Percentiles rank a stretch among this genome's conserved stretches.
phyloP scores from a whole-genome alignment of 352 stramenopile genomes.

The Globisporangium viniferum region DNA sequence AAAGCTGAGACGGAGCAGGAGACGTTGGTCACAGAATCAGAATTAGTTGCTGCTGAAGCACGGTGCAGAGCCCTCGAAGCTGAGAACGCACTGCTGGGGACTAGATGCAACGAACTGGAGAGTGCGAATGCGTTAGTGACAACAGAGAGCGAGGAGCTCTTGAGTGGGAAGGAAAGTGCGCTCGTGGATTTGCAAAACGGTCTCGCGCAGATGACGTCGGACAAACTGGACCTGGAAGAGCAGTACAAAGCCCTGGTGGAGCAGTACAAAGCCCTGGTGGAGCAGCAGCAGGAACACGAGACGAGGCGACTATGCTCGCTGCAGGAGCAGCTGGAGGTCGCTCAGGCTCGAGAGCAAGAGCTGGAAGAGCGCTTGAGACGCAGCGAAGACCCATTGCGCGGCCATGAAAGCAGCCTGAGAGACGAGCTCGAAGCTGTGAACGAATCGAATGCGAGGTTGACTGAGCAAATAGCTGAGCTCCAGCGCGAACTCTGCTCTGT shows the following conservation, averaged over 20 bases:
- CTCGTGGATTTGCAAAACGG: background rate
- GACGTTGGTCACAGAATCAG: background rate
- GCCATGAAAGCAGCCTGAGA: background rate
- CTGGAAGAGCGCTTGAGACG: background rate
- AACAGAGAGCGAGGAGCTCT: background rate
- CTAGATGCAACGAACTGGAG: conserved; percentile 1
- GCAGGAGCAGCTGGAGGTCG: background rate
- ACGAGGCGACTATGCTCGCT: background rate
- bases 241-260: background rate
- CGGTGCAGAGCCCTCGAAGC: background rate
- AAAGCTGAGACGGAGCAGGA: background rate
- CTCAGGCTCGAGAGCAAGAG: background rate
- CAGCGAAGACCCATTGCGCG: background rate
- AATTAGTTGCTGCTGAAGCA: background rate
- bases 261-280: too few species aligned
- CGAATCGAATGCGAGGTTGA: background rate
- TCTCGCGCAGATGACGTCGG: background rate
- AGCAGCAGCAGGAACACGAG: background rate
- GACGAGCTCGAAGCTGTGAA: background rate
- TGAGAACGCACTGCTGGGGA: background rate
- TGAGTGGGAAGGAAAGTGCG: background rate
- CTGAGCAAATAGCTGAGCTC: background rate
- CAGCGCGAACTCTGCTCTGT: background rate
- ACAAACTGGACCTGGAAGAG: background rate
- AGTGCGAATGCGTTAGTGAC: background rate